phyloP scores from a whole-genome alignment of 805 yeast species.

The Teunomyces aglyptinius region DNA sequence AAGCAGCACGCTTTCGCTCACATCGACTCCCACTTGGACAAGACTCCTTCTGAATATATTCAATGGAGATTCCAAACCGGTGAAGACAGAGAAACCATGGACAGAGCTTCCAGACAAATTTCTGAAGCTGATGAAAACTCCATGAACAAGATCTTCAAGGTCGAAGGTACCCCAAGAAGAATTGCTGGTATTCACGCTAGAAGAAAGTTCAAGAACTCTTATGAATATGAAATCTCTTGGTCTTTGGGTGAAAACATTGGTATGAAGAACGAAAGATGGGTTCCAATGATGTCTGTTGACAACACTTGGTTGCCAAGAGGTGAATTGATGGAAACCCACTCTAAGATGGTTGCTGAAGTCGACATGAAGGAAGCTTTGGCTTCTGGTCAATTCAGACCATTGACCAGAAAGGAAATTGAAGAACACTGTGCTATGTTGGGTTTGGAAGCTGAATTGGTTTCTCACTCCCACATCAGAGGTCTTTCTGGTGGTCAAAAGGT shows the following conservation, averaged over 20 bases:
- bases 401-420: constrained; percentile 99
- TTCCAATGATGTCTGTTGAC: constrained; percentile 99
- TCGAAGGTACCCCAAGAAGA: constrained; percentile 98
- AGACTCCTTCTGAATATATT: constrained; percentile 99
- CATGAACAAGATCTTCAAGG: constrained; percentile 99
- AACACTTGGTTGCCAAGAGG: constrained; percentile 99
- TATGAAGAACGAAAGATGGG: constrained; percentile 99
- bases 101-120: constrained; percentile 98
- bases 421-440: constrained; percentile 98
- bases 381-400: constrained; percentile 99
- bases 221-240: constrained; percentile 99
- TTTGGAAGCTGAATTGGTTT: constrained; percentile 97
- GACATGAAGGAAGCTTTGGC: constrained; percentile 99
- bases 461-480: constrained; percentile 99
- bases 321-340: constrained; percentile 92
- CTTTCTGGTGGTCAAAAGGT: constrained; percentile 99
- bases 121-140: constrained; percentile 95
- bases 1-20: constrained; percentile 99
- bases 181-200: constrained; percentile 90
- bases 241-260: constrained; percentile 97
- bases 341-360: constrained; percentile 99
- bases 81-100: constrained; percentile 99
- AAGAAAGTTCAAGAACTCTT: constrained; percentile 99
- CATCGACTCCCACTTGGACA: constrained; percentile 97
- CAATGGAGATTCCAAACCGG: constrained; percentile 99